Evolutionary conservation across 345 rosid genomes (phyloP).

Genomic region (Moricandia moricandioides): DNA sequence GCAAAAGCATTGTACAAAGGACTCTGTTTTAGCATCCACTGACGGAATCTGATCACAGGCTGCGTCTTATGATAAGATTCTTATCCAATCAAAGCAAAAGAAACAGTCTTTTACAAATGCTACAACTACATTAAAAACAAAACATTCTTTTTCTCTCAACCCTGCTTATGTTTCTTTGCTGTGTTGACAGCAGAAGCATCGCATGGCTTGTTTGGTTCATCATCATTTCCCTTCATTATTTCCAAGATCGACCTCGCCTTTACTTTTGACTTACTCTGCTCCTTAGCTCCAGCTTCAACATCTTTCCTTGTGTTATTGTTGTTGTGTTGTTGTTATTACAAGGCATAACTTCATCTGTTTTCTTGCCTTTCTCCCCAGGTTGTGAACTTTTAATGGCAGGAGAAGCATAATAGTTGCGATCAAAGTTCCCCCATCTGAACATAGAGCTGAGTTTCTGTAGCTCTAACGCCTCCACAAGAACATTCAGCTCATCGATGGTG

Average conservation of each 20-base stretch:
- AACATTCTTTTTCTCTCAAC: neutral
- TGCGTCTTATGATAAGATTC: too few relatives aligned
- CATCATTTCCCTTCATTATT: constrained; percentile 1
- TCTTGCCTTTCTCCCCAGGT: constrained; percentile 18
- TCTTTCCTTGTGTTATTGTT: constrained; percentile 12
- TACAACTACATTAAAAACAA: neutral
- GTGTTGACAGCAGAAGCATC: constrained; percentile 7
- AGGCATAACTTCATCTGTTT: neutral
- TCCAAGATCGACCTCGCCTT: constrained; percentile 21
- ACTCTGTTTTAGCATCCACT: too few relatives aligned
- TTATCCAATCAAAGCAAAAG: too few relatives aligned
- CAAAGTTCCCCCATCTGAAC: constrained; percentile 45
- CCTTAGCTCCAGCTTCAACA: constrained; percentile 34
- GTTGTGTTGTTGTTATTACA: neutral
- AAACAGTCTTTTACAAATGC: neutral
- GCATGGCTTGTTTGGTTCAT: neutral
- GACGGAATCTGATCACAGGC: too few relatives aligned
- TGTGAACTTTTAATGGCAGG: constrained; percentile 11
- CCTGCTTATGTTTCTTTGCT: constrained; percentile 7
- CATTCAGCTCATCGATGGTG: constrained; percentile 48
- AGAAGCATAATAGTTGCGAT: constrained; percentile 23
- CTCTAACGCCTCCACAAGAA: constrained; percentile 61
- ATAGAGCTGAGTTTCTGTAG: constrained; percentile 49
- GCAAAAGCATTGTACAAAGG: too few relatives aligned
- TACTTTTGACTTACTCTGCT: constrained; percentile 9